Conservation (phyloP, 1,284 basidiomycete species). For the Naganishia cerealis region DNA sequence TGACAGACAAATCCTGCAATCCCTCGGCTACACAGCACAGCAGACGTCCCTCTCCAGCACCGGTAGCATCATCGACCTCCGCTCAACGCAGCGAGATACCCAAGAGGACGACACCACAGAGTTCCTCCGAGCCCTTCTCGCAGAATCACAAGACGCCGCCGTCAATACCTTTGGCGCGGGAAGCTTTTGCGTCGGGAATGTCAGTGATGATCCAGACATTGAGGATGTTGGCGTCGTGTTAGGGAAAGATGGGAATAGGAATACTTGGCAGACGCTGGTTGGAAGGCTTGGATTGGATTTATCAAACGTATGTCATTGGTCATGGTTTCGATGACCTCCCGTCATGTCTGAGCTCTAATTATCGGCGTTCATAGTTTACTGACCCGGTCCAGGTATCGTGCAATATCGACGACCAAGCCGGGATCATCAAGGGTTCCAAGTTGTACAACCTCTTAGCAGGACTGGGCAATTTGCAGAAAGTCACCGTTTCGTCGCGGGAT, state of each 20-base stretch:
- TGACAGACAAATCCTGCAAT: slow-evolving; percentile 7
- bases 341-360: neutral
- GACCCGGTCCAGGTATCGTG: neutral
- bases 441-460: slow-evolving; percentile 16
- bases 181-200: slow-evolving; percentile 18
- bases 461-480: neutral
- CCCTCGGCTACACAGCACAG: slow-evolving; percentile 9
- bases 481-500: slow-evolving; percentile 1
- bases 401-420: slow-evolving; percentile 2
- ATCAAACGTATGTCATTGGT: neutral
- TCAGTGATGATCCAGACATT: slow-evolving; percentile 19
- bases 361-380: neutral
- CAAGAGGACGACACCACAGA: neutral
- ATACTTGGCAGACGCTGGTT: slow-evolving; percentile 1
- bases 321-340: neutral
- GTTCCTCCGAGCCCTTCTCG: neutral
- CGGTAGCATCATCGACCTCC: slow-evolving; percentile 8
- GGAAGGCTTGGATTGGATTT: slow-evolving; percentile 1
- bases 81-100: neutral
- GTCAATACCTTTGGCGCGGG: slow-evolving; percentile 14
- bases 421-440: slow-evolving; percentile 22
- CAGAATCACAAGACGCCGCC: slow-evolving; percentile 2
- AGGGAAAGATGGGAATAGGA: neutral
- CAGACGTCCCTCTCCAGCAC: neutral
- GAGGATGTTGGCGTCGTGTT: slow-evolving; percentile 12